phyloP scores from a whole-genome alignment of 1,284 basidiomycete genomes.

The Sphagnurus paluster region DNA sequence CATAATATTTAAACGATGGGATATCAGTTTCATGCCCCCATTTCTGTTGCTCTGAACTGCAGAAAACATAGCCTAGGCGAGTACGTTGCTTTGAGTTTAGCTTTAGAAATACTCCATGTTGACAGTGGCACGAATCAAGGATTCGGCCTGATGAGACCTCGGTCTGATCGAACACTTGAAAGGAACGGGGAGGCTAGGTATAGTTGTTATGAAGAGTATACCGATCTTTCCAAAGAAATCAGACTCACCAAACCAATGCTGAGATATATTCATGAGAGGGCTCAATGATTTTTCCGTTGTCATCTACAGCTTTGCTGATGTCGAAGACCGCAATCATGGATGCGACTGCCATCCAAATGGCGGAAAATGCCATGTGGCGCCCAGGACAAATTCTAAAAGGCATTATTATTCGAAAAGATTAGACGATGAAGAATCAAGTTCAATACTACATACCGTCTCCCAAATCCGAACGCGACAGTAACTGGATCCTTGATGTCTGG shows the following conservation, averaged over 20 bases:
- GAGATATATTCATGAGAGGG: slow-evolving; percentile 21
- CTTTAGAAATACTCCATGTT: slow-evolving; percentile 2
- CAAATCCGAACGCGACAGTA: slow-evolving; percentile 22
- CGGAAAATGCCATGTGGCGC: slow-evolving; percentile 32
- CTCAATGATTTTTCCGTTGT: slow-evolving; percentile 27
- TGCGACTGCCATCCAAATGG: slow-evolving; percentile 37
- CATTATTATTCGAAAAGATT: not conserved
- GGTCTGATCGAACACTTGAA: slow-evolving; percentile 32
- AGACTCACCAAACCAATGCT: slow-evolving; percentile 27
- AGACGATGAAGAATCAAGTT: not conserved
- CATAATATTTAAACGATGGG: no score
- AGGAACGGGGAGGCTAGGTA: slow-evolving; percentile 27
- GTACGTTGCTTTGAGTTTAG: no score
- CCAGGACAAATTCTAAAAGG: slow-evolving; percentile 29
- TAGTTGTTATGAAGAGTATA: not conserved
- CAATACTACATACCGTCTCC: slow-evolving; percentile 18
- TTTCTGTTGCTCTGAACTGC: no score
- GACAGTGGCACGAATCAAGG: slow-evolving; percentile 20
- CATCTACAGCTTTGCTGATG: slow-evolving; percentile 30
- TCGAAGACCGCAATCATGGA: slow-evolving; percentile 38
- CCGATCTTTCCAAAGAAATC: not conserved
- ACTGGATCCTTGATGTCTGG: slow-evolving; percentile 16
- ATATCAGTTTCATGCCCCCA: no score
- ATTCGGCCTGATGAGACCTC: slow-evolving; percentile 22
- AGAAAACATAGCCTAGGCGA: no score